Percentiles rank a stretch among this genome's conserved stretches.
Evolutionary conservation across 192 early-diverging fungal genomes (phyloP).

Genomic region (Diversispora eburnea): DNA sequence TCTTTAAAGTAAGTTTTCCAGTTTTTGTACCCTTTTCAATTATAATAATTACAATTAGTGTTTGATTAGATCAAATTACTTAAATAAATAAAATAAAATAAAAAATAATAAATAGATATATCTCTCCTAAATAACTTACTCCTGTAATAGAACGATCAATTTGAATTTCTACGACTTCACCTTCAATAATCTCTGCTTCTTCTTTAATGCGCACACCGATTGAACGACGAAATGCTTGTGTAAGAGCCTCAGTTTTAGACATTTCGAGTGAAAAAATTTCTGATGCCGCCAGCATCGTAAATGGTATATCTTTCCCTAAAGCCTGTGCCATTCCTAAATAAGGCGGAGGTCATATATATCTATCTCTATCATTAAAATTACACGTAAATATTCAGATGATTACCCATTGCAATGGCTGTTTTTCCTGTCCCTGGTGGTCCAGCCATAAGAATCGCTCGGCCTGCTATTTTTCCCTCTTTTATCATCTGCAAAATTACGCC

Average conservation of each 20-base stretch:
- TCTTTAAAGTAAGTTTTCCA: slow-evolving; percentile 97
- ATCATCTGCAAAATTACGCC: slow-evolving; percentile 97
- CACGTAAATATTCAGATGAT: slow-evolving; percentile 9
- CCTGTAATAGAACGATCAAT: slow-evolving; percentile 91
- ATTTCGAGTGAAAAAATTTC: slow-evolving; percentile 99
- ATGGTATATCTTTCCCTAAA: slow-evolving; percentile 91
- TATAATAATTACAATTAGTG: not conserved
- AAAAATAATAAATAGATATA: not conserved
- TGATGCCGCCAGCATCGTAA: slow-evolving; percentile 95
- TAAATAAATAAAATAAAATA: no score
- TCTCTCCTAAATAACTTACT: slow-evolving; percentile 48
- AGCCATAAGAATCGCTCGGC: slow-evolving; percentile 95
- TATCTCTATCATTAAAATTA: not conserved
- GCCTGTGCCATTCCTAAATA: slow-evolving; percentile 82
- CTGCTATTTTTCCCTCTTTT: slow-evolving; percentile 96
- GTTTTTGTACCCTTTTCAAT: slow-evolving; percentile 77
- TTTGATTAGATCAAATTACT: not conserved
- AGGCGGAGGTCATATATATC: not conserved
- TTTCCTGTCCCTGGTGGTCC: slow-evolving; percentile 98
- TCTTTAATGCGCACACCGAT: slow-evolving; percentile 99
- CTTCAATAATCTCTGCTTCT: slow-evolving; percentile 97
- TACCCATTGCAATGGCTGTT: slow-evolving; percentile 99
- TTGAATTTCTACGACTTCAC: slow-evolving; percentile 98
- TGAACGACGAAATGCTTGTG: slow-evolving; percentile 95
- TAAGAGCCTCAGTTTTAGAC: slow-evolving; percentile 97